These are phyloP conservation scores for Paraphaeosphaeria sporulosa DNA, from an alignment of 2,329 filamentous ascomycete genomes.

Conservation along the genomic window DNA sequence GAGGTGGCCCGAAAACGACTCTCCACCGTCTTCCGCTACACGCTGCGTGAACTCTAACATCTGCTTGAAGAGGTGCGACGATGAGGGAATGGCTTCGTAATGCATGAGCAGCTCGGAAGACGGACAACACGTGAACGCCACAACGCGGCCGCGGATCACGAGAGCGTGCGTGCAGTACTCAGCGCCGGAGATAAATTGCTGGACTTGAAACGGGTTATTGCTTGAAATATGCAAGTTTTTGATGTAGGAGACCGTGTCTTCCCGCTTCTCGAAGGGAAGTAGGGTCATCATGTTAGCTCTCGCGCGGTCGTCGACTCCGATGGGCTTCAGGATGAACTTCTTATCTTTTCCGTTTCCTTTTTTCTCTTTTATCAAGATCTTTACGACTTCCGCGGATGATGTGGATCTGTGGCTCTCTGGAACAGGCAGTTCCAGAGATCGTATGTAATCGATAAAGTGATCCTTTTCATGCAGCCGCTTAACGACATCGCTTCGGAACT, in stretches of 20 bases:
- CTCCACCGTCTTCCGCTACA: constrained; percentile 61
- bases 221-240: constrained; percentile 63
- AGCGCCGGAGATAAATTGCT: constrained; percentile 68
- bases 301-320: constrained; percentile 67
- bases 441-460: constrained; percentile 67
- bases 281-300: constrained; percentile 68
- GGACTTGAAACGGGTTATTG: constrained; percentile 69
- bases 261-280: constrained; percentile 63
- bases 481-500: constrained; percentile 66
- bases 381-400: constrained; percentile 61
- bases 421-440: constrained; percentile 50
- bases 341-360: constrained; percentile 41
- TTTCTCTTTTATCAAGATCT: constrained; percentile 53
- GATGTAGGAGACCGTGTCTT: constrained; percentile 64
- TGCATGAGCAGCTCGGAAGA: constrained; percentile 70
- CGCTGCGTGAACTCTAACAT: constrained; percentile 71
- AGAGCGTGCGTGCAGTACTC: constrained; percentile 78
- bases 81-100: constrained; percentile 65
- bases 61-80: constrained; percentile 62
- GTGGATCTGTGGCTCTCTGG: constrained; percentile 60
- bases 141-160: constrained; percentile 69
- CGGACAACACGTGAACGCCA: constrained; percentile 72
- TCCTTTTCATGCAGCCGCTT: constrained; percentile 70
- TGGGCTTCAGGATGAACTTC: constrained; percentile 72
- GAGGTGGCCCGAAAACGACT: constrained; percentile 71